These are phyloP conservation scores for Daldinia bambusicola DNA, from an alignment of 495 filamentous ascomycete species.

Conservation along the genomic window DNA sequence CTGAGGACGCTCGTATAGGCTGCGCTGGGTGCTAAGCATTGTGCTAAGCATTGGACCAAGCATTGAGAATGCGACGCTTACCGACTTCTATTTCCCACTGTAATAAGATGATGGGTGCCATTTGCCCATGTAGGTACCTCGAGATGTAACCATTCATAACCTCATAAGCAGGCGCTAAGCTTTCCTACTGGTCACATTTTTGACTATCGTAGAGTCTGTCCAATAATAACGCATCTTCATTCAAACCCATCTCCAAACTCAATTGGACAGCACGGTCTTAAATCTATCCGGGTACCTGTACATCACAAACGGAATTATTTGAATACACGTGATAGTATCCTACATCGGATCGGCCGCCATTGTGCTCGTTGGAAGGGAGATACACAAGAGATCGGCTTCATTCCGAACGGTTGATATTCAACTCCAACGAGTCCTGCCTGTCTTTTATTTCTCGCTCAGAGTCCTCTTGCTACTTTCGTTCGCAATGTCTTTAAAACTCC, in stretches of 20 bases:
- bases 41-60: neutral
- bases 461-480: no score
- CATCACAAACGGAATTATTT: neutral
- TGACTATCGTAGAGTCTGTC: neutral
- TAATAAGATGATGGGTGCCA: neutral
- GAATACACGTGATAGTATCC: neutral
- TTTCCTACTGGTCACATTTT: neutral
- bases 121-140: neutral
- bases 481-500: constrained; percentile 41
- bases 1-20: neutral
- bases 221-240: neutral
- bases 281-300: neutral
- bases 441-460: neutral
- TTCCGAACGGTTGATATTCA: neutral
- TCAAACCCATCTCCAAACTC: neutral
- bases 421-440: neutral
- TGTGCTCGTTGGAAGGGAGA: neutral
- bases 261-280: neutral
- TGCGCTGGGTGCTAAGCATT: constrained; percentile 7
- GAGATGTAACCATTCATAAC: neutral
- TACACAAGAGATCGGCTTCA: neutral
- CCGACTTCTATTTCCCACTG: neutral
- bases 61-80: neutral
- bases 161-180: neutral
- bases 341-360: neutral